Evolutionary conservation across 2,329 filamentous ascomycete species (phyloP), one percentile per base, ranked within the genome.

Genomic region (Penicillium rolfsii): DNA sequence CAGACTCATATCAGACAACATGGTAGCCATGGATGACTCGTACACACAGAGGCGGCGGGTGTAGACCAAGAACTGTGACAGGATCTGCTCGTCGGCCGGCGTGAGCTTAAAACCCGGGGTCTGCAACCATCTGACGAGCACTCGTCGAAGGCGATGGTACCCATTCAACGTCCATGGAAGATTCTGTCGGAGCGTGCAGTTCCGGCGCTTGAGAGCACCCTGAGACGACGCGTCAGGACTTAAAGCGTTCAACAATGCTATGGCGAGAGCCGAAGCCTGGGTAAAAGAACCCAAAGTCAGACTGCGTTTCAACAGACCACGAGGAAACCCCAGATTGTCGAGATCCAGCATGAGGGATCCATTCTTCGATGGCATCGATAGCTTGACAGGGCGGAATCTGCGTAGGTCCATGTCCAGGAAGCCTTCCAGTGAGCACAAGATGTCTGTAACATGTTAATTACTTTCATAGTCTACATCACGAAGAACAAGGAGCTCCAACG

Each of bases 381-480:
- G 35, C 16, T 60, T 67, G 33, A 50, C 36, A 19, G 46, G 33
- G 35, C 46, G 60, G 22, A 59, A 28, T 30, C 59, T 57, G 30
- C 49, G 62, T 28, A 54, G 49, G 12, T 55, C 59, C 19, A 58
- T 62, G 38, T 55, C 30, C 45, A 74, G 65, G 2, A 67, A 57
- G 36, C 61, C 62, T 59, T 83, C 80, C 41, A 84, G 64, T 16
- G 77, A 75, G 57, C 67, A 67, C 14, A 84, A 56, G 14, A 83
- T 76, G 65, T 81, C 84, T 85, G 65, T 38, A 55, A 48, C 38
- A 35, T 16, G 61, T 74, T 62, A 72, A 68, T 60, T 22, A 19
- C 33, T 24, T 38, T 52, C 36, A 50, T 45, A 40, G 9, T 40
- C 35, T 40, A 46, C 4, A 36, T 16, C 36, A 26, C 33, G 16